Evolutionary conservation across 2,329 filamentous ascomycete species (phyloP), one percentile per base, ranked within the genome.

Genomic region (Talaromyces verruculosus): DNA sequence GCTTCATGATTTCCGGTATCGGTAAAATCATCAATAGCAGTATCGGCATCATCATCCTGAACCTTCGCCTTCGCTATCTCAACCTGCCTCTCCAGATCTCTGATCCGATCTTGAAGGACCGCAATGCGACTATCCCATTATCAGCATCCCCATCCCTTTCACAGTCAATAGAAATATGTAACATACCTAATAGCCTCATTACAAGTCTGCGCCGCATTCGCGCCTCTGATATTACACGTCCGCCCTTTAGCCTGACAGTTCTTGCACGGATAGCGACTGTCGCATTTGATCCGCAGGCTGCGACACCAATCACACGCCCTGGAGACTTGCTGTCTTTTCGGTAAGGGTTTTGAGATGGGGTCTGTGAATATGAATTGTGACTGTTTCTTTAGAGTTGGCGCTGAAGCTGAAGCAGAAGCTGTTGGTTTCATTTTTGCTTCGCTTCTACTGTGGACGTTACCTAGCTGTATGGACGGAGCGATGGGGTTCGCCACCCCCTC

Each of bases 301-400:
- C 65, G 65, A 43, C 65, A 66, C 65, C 53, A 58, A 28, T 66
- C 65, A 41, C 65, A 66, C 2, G 65, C 65, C 33, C 53, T 49
- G 3, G 65, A 41, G 5, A 66, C 65, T 45, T 66, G 65, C 28
- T 41, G 53, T 28, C 65, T 59, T 43, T 66, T 66, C 2, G 65
- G 64, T 30, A 47, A 13, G 1, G 64, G 64, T 28, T 49, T 58
- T 8, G 51, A 62, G 5, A 62, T 45, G 10, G 64, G 64, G 19
- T 49, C n/a, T 11, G 49, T 66, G 19, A 66, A 66, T 43, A 57
- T 41, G 7, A 58, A 37, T 53, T 64, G 62, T 15, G 37, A 30
- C 13, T 30, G 47, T 19, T 33, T 63, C 5, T 30, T 39, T 4
- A 19, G 17, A 8, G 60, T 1, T 5, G 60, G 5, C 7, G 60